Conservation (phyloP, 305 asterid genomes). For the Fraxinus sp. region DNA sequence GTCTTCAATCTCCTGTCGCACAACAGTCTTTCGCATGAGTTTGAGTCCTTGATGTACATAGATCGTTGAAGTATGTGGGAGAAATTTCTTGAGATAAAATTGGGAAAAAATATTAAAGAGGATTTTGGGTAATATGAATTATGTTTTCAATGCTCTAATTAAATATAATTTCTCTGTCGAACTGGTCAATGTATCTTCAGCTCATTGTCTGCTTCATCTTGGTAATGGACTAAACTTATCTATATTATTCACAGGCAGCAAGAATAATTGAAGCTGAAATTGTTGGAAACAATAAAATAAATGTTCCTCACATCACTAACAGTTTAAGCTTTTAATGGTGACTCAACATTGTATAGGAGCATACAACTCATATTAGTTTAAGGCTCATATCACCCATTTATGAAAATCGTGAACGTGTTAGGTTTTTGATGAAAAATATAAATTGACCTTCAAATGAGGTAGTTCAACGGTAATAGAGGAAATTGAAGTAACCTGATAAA, state of each 20-base stretch:
- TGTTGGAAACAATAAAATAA: not conserved
- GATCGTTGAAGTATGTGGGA: not conserved
- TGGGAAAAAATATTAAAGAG: not conserved
- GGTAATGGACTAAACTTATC: not conserved
- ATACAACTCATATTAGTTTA: not conserved
- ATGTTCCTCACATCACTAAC: not conserved
- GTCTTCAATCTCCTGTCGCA: slow-evolving; percentile 65
- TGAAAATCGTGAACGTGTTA: not conserved
- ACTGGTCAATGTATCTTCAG: not conserved
- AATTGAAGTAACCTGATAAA: slow-evolving; percentile 60
- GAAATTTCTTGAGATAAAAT: not conserved
- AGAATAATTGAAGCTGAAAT: not conserved
- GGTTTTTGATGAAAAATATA: not conserved
- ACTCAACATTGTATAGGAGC: not conserved
- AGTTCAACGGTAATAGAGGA: not conserved
- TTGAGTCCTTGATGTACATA: not conserved
- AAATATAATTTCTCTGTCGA: not conserved
- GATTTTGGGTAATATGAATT: not conserved
- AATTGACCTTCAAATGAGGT: not conserved
- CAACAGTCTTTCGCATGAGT: not conserved
- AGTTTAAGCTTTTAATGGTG: not conserved
- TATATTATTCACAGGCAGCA: not conserved
- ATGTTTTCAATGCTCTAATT: not conserved
- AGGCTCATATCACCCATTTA: not conserved
- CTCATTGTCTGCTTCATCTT: not conserved